These are phyloP conservation scores for Tolypocladium endophyticum DNA, from an alignment of 2,329 filamentous ascomycete species.

Conservation along the genomic window DNA sequence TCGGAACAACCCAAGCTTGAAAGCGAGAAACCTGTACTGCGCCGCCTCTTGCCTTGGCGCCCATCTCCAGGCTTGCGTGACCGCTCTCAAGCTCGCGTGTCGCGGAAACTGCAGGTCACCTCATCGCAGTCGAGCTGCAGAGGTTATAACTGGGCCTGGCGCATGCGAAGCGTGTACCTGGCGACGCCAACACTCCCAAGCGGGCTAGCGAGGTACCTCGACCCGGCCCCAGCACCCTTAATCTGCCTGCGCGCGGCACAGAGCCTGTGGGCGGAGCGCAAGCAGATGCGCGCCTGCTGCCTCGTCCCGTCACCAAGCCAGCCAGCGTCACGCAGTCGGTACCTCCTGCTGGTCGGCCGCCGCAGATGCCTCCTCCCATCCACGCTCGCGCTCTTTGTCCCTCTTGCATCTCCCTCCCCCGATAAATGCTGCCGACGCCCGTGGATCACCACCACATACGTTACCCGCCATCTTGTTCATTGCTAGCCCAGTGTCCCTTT, in stretches of 20 bases:
- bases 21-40: neutral
- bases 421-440: neutral
- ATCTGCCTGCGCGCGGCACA: neutral
- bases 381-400: neutral
- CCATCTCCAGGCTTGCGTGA: neutral
- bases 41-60: neutral
- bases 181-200: neutral
- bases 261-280: neutral
- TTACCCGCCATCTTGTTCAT: conserved; percentile 5
- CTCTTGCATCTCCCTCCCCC: neutral
- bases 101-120: neutral
- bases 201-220: neutral
- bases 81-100: neutral
- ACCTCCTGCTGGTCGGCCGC: neutral
- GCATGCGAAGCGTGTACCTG: neutral
- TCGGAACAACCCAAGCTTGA: neutral
- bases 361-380: neutral
- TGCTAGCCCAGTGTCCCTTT: conserved; percentile 7
- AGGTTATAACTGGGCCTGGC: neutral
- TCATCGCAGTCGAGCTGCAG: neutral
- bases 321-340: neutral
- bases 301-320: neutral
- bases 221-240: neutral
- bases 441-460: neutral
- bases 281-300: neutral